phyloP scores from a whole-genome alignment of 2,329 filamentous ascomycete genomes.

The Beauveria australis region DNA sequence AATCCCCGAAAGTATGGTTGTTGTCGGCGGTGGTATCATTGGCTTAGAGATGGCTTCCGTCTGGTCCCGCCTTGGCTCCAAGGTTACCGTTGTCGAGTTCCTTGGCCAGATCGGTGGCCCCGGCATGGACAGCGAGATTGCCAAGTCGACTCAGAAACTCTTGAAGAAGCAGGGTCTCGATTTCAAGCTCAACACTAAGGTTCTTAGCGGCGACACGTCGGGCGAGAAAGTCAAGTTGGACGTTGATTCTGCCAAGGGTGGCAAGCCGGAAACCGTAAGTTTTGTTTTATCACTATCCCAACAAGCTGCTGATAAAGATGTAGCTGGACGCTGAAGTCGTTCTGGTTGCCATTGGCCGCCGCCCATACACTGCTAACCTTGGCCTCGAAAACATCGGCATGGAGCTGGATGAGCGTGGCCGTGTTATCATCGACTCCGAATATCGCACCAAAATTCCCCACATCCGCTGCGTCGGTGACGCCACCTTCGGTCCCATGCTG shows the following conservation, averaged over 20 bases:
- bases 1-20: slow-evolving; percentile 92
- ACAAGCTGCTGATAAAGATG: slow-evolving; percentile 15
- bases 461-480: slow-evolving; percentile 93
- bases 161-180: slow-evolving; percentile 95
- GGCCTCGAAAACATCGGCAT: slow-evolving; percentile 90
- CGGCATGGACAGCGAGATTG: slow-evolving; percentile 91
- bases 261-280: slow-evolving; percentile 82
- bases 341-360: slow-evolving; percentile 90
- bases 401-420: slow-evolving; percentile 85
- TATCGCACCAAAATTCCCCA: slow-evolving; percentile 97
- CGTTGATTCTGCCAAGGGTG: slow-evolving; percentile 89
- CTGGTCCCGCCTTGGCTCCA: slow-evolving; percentile 86
- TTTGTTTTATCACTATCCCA: not conserved
- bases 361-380: slow-evolving; percentile 87
- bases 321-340: slow-evolving; percentile 91
- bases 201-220: slow-evolving; percentile 72
- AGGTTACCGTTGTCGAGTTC: slow-evolving; percentile 97
- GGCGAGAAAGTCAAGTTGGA: slow-evolving; percentile 73
- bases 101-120: slow-evolving; percentile 93
- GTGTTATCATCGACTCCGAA: slow-evolving; percentile 94
- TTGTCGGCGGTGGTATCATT: slow-evolving; percentile 98
- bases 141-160: slow-evolving; percentile 87
- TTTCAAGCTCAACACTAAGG: slow-evolving; percentile 98
- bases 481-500: slow-evolving; percentile 96
- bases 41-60: slow-evolving; percentile 98